Conservation (phyloP, 768 basidiomycete species). For the Crepidotus variabilis region DNA sequence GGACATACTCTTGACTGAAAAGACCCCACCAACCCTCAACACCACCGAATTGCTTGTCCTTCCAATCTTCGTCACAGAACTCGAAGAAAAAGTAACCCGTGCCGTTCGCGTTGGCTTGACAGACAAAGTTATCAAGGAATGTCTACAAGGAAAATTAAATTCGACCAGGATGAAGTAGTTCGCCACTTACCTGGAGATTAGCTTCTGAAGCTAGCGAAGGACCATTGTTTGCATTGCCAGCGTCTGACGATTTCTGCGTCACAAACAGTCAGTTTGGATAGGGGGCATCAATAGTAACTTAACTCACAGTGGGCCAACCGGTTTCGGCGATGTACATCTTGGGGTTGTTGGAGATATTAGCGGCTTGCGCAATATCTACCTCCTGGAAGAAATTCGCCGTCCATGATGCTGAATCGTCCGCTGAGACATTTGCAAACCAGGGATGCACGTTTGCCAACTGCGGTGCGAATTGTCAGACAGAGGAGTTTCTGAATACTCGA, state of each 20-base stretch:
- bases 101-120: slow-evolving; percentile 76
- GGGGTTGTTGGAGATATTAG: slow-evolving; percentile 63
- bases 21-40: slow-evolving; percentile 63
- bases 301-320: slow-evolving; percentile 34
- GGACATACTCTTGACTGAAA: slow-evolving; percentile 36
- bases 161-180: background rate
- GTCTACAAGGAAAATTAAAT: slow-evolving; percentile 34
- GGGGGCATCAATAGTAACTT: background rate
- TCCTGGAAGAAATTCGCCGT: slow-evolving; percentile 73
- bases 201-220: slow-evolving; percentile 55
- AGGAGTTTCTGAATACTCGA: background rate
- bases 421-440: slow-evolving; percentile 85
- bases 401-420: slow-evolving; percentile 73
- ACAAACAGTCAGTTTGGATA: slow-evolving; percentile 8
- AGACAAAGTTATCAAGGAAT: slow-evolving; percentile 86
- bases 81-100: slow-evolving; percentile 91
- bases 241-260: slow-evolving; percentile 55
- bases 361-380: slow-evolving; percentile 58
- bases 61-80: slow-evolving; percentile 81
- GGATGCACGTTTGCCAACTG: slow-evolving; percentile 91
- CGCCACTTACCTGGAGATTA: slow-evolving; percentile 49
- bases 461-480: background rate
- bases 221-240: slow-evolving; percentile 59
- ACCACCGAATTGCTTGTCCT: slow-evolving; percentile 70
- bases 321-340: slow-evolving; percentile 93